phyloP scores from a whole-genome alignment of 2,329 filamentous ascomycete species.

The Dendryphion nanum region DNA sequence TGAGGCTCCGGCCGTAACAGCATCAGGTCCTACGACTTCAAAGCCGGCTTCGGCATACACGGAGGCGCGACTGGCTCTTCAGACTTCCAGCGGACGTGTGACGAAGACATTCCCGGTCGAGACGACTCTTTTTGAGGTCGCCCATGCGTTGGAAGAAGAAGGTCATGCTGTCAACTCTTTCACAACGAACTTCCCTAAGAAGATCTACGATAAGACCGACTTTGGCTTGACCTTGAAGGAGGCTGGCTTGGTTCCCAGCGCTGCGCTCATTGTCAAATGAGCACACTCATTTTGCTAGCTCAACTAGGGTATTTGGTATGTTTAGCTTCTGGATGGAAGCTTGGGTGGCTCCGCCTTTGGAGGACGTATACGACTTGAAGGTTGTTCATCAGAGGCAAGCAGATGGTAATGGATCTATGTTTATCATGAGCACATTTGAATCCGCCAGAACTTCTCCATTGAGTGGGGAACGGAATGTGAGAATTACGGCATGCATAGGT shows the following conservation, averaged over 20 bases:
- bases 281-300: no score
- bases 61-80: constrained; percentile 78
- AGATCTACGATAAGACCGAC: constrained; percentile 69
- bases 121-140: constrained; percentile 90
- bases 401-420: no score
- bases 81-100: constrained; percentile 72
- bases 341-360: no score
- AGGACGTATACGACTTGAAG: no score
- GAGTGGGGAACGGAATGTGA: no score
- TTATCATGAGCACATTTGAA: no score
- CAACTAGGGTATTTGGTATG: no score
- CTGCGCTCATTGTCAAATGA: constrained; percentile 73
- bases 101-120: constrained; percentile 87
- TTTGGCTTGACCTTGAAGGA: constrained; percentile 92
- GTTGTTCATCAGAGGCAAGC: no score
- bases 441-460: no score
- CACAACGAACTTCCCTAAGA: constrained; percentile 81
- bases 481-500: no score
- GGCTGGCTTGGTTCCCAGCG: constrained; percentile 83
- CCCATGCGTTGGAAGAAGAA: constrained; percentile 70
- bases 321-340: no score
- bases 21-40: constrained; percentile 49
- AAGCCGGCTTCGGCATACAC: constrained; percentile 71
- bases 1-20: constrained; percentile 46
- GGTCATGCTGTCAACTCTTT: constrained; percentile 73